Conservation (phyloP, 257 asterid genomes). For the Nicotiana tabacum region DNA sequence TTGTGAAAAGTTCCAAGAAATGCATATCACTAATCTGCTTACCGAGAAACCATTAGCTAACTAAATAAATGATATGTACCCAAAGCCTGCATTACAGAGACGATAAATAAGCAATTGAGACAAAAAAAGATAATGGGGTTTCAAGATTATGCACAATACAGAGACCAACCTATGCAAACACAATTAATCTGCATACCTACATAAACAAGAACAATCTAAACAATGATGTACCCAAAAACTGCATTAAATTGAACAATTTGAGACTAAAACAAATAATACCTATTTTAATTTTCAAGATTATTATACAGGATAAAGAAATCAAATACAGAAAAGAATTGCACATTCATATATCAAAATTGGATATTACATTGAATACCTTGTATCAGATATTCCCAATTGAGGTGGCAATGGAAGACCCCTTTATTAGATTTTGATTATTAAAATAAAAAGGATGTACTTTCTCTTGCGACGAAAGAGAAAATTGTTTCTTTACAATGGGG, state of each 20-base stretch:
- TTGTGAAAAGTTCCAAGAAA: slow-evolving; percentile 2
- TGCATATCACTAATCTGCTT: background rate
- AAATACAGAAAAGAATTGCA: background rate
- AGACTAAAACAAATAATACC: slow-evolving; percentile 4
- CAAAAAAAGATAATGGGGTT: background rate
- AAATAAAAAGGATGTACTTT: background rate
- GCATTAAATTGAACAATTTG: background rate
- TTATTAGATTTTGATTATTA: slow-evolving; percentile 11
- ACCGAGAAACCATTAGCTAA: background rate
- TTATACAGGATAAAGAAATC: background rate
- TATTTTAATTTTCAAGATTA: background rate
- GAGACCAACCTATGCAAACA: slow-evolving; percentile 5
- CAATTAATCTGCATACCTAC: slow-evolving; percentile 4
- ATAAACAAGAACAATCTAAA: slow-evolving; percentile 1
- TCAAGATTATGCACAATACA: slow-evolving; percentile 8
- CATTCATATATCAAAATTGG: slow-evolving; percentile 1
- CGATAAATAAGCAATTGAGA: background rate
- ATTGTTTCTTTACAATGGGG: slow-evolving; percentile 20
- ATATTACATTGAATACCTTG: slow-evolving; percentile 20
- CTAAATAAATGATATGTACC: background rate
- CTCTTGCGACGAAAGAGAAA: background rate
- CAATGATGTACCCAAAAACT: background rate
- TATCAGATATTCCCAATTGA: slow-evolving; percentile 21
- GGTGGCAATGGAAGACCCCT: slow-evolving; percentile 22
- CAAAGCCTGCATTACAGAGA: slow-evolving; percentile 6